A percentile compares a stretch with the other conserved stretches of the same genome.
Evolutionary conservation across 164 flowering plant genomes (phyloP).

Genomic region (Warburgia ugandensis): DNA sequence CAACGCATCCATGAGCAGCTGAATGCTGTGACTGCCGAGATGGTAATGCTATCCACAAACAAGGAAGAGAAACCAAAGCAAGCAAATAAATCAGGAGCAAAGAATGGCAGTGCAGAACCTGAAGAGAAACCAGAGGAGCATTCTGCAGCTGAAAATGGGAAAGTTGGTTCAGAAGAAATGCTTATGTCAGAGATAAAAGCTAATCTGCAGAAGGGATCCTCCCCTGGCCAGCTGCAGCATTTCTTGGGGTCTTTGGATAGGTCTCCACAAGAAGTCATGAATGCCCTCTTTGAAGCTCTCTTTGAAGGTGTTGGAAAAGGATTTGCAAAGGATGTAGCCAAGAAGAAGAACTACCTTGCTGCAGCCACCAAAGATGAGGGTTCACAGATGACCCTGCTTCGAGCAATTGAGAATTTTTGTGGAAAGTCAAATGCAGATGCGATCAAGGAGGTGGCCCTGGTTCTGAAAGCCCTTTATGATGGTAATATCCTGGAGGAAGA

Average conservation of each 20-base stretch:
- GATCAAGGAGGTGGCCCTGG: constrained; percentile 53
- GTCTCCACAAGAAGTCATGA: constrained; percentile 30
- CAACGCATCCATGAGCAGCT: constrained; percentile 67
- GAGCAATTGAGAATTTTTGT: constrained; percentile 44
- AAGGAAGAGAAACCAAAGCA: constrained; percentile 30
- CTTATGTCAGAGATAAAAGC: constrained; percentile 32
- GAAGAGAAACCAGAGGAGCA: constrained; percentile 19
- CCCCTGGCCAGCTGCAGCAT: constrained; percentile 31
- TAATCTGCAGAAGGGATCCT: constrained; percentile 31
- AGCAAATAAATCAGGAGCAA: constrained; percentile 5
- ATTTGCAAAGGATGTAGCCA: constrained; percentile 47
- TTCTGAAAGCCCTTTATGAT: constrained; percentile 57
- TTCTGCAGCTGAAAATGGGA: constrained; percentile 2
- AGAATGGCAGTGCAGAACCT: constrained; percentile 8
- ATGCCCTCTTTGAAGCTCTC: constrained; percentile 44
- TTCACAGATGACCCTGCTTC: constrained; percentile 35
- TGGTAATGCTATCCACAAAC: constrained; percentile 57
- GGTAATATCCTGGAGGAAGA: constrained; percentile 62
- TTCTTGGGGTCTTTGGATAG: constrained; percentile 31
- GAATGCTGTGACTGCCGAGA: constrained; percentile 63
- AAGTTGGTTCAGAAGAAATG: constrained; percentile 9
- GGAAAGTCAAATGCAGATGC: constrained; percentile 31
- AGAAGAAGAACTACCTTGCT: constrained; percentile 36
- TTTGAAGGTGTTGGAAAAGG: constrained; percentile 54
- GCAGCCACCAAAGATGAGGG: constrained; percentile 38